Percentiles rank a stretch among this genome's conserved stretches.
Conservation (phyloP, 2,329 filamentous ascomycete species). For the Pseudogymnoascus destructans region DNA sequence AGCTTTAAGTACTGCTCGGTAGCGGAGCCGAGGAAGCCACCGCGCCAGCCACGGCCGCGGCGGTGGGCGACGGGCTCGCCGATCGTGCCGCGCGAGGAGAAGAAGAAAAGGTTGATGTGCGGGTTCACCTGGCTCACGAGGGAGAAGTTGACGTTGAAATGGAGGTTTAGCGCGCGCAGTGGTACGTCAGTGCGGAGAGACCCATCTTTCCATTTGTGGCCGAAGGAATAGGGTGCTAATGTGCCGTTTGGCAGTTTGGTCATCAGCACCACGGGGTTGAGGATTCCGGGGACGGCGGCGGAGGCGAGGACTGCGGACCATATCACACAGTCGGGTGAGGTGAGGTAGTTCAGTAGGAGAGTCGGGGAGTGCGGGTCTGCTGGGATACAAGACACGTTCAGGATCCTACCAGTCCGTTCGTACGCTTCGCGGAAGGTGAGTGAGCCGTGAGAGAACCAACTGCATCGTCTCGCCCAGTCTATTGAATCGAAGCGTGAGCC, state of each 20-base stretch:
- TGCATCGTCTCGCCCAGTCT: slow-evolving; percentile 73
- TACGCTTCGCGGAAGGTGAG: slow-evolving; percentile 94
- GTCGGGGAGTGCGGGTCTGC: slow-evolving; percentile 84
- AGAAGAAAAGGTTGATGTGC: slow-evolving; percentile 98
- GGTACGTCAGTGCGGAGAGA: slow-evolving; percentile 90
- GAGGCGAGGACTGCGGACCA: slow-evolving; percentile 95
- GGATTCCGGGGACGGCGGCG: slow-evolving; percentile 86
- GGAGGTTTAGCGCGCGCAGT: slow-evolving; percentile 81
- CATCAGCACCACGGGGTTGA: slow-evolving; percentile 92
- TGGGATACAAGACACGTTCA: slow-evolving; percentile 93
- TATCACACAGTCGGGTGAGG: slow-evolving; percentile 90
- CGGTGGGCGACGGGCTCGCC: slow-evolving; percentile 90
- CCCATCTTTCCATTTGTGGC: slow-evolving; percentile 98
- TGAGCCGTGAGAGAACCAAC: slow-evolving; percentile 84
- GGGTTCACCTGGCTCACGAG: slow-evolving; percentile 86
- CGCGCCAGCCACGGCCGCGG: slow-evolving; percentile 85
- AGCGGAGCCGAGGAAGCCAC: slow-evolving; percentile 84
- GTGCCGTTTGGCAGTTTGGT: slow-evolving; percentile 67
- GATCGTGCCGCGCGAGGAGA: slow-evolving; percentile 82
- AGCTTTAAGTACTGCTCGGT: slow-evolving; percentile 92
- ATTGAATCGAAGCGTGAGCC: slow-evolving; percentile 89
- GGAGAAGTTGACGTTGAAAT: slow-evolving; percentile 98
- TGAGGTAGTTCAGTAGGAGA: slow-evolving; percentile 90
- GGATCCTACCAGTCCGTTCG: slow-evolving; percentile 78
- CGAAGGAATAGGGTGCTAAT: slow-evolving; percentile 83